Conservation (phyloP, 2,329 filamentous ascomycete species). For the Fusarium domesticum region DNA sequence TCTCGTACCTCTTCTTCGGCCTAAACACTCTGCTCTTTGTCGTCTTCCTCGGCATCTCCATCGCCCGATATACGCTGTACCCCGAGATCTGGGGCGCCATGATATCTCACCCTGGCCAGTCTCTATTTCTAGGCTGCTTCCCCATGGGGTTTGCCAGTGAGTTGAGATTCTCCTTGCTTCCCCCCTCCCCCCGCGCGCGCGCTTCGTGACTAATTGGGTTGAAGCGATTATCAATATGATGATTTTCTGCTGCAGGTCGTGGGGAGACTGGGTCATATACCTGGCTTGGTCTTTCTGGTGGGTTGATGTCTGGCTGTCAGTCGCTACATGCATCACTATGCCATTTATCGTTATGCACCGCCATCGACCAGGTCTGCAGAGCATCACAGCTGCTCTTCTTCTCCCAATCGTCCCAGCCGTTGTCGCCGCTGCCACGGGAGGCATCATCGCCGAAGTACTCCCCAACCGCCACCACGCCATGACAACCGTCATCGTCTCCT, state of each 20-base stretch:
- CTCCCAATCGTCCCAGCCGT: conserved; percentile 66
- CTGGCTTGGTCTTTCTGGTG: conserved; percentile 59
- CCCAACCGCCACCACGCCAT: conserved; percentile 53
- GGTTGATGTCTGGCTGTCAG: conserved; percentile 51
- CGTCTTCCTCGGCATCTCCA: conserved; percentile 50
- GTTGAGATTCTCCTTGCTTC: conserved; percentile 4
- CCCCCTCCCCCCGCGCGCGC: too few relatives aligned
- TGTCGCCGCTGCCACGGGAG: conserved; percentile 62
- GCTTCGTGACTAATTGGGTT: conserved; percentile 11
- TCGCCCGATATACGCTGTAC: conserved; percentile 62
- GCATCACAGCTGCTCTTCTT: conserved; percentile 63
- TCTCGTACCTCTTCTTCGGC: conserved; percentile 59
- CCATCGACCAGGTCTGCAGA: conserved; percentile 47
- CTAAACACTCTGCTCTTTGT: conserved; percentile 59
- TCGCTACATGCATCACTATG: conserved; percentile 52
- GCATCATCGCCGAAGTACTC: conserved; percentile 60
- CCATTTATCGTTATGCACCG: conserved; percentile 54
- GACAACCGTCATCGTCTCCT: conserved; percentile 61
- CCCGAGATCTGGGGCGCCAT: conserved; percentile 64
- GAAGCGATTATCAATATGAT: conserved; percentile 62
- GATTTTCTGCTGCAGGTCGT: conserved; percentile 58
- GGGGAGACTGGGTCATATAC: conserved; percentile 56
- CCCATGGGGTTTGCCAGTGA: conserved; percentile 64
- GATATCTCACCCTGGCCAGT: conserved; percentile 64
- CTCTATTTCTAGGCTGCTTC: conserved; percentile 65